These are phyloP conservation scores for Yamadazyma spencermartinsiae DNA, from an alignment of 1,139 yeast species.

Conservation along the genomic window DNA sequence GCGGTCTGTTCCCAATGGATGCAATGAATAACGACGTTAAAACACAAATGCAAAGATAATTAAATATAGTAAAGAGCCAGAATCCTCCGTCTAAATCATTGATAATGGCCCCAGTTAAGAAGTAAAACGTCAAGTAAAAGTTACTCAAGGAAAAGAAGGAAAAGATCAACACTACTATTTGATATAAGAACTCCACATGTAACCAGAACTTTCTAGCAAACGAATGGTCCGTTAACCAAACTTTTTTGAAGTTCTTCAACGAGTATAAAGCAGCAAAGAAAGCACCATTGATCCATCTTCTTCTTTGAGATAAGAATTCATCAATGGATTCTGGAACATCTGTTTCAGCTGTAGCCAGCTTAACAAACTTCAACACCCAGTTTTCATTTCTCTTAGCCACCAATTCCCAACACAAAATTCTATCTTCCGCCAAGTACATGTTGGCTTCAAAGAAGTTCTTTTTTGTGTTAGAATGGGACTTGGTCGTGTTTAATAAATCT, in stretches of 20 bases:
- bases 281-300: constrained; percentile 98
- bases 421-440: constrained; percentile 96
- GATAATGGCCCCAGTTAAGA: constrained; percentile 83
- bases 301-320: constrained; percentile 90
- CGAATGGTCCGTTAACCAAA: constrained; percentile 89
- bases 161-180: constrained; percentile 70
- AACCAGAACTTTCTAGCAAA: constrained; percentile 70
- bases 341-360: constrained; percentile 93
- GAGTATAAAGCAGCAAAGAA: constrained; percentile 93
- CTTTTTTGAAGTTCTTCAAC: constrained; percentile 71
- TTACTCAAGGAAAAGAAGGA: constrained; percentile 90
- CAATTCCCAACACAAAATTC: constrained; percentile 95
- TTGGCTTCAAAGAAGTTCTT: constrained; percentile 89
- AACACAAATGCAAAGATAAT: constrained; percentile 77
- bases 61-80: constrained; percentile 78
- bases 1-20: constrained; percentile 95
- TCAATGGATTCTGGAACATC: constrained; percentile 93
- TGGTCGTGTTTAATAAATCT: constrained; percentile 44
- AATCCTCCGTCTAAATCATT: constrained; percentile 57
- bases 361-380: constrained; percentile 93
- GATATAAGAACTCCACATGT: constrained; percentile 82
- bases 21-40: constrained; percentile 83
- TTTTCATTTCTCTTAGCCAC: constrained; percentile 83
- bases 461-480: constrained; percentile 36
- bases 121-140: constrained; percentile 88